These are phyloP conservation scores for Jimgerdemannia flammicorona DNA, from an alignment of 192 early-diverging fungal genomes.

Conservation along the genomic window DNA sequence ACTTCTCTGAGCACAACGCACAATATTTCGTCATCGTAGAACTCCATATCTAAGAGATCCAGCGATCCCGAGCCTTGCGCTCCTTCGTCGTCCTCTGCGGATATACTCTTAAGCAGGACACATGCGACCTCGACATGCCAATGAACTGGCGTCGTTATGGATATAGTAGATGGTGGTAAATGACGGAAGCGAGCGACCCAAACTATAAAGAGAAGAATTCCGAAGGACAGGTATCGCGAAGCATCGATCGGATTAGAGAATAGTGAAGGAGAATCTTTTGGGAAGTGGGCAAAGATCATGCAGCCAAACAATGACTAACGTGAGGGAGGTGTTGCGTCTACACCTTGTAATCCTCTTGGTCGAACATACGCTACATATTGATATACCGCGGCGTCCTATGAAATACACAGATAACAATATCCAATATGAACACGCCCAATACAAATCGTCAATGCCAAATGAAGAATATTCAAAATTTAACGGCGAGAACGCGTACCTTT, in stretches of 20 bases:
- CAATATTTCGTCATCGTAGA: background rate
- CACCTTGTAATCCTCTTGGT: background rate
- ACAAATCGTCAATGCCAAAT: too few species aligned
- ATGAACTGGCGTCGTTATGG: background rate
- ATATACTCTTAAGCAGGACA: background rate
- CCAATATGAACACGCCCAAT: too few species aligned
- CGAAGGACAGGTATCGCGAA: background rate
- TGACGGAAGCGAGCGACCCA: background rate
- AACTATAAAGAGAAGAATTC: background rate
- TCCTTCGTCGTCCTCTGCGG: background rate
- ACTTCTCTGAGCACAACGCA: background rate
- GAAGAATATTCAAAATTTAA: background rate
- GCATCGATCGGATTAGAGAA: too few species aligned
- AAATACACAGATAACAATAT: background rate
- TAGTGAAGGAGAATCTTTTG: too few species aligned
- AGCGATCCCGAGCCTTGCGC: background rate
- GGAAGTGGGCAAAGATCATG: background rate
- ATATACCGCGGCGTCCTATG: background rate
- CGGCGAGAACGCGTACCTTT: background rate
- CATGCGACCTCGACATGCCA: background rate
- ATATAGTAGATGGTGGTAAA: background rate
- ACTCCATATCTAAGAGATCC: background rate
- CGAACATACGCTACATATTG: background rate
- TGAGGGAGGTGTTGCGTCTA: background rate
- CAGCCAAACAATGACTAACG: background rate